Evolutionary conservation across 2,329 filamentous ascomycete genomes (phyloP).

Genomic region (Trichoderma pleuroti): DNA sequence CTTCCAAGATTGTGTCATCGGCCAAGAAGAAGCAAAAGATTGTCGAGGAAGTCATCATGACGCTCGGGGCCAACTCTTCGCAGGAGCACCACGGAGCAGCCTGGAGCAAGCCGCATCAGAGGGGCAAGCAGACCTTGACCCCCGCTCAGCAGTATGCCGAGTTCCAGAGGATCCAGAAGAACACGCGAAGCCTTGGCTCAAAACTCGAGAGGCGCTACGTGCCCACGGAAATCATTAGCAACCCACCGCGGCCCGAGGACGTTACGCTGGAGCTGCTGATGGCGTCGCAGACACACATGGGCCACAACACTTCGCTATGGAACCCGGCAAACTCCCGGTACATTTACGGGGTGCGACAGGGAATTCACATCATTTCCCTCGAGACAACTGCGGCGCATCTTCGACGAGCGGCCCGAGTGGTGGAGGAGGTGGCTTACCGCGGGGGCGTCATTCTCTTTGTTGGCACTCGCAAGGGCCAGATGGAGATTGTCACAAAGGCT

Average conservation of each 20-base stretch:
- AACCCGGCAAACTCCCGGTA: constrained; percentile 92
- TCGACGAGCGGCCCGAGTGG: constrained; percentile 87
- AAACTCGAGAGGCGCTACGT: constrained; percentile 55
- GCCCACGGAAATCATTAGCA: constrained; percentile 61
- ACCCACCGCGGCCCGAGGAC: constrained; percentile 74
- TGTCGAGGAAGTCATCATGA: constrained; percentile 33
- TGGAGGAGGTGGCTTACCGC: constrained; percentile 77
- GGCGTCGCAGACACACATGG: constrained; percentile 82
- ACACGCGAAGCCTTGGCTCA: constrained; percentile 49
- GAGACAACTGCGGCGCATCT: constrained; percentile 86
- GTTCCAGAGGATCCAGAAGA: constrained; percentile 38
- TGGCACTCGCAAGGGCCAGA: constrained; percentile 79
- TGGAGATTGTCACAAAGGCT: constrained; percentile 74
- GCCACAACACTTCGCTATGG: constrained; percentile 88
- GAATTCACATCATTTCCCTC: constrained; percentile 88
- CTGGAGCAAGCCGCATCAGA: constrained; percentile 34
- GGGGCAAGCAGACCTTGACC: constrained; percentile 34
- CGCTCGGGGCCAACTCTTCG: constrained; percentile 34
- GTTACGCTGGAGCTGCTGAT: constrained; percentile 88
- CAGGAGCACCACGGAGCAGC: constrained; percentile 32
- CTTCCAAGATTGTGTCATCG: constrained; percentile 26
- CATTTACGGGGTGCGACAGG: constrained; percentile 85
- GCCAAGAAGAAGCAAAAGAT: constrained; percentile 35
- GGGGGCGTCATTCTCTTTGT: constrained; percentile 89
- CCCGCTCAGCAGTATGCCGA: constrained; percentile 40